These are phyloP conservation scores for Salix viminalis DNA, from an alignment of 345 rosid genomes.

Conservation along the genomic window DNA sequence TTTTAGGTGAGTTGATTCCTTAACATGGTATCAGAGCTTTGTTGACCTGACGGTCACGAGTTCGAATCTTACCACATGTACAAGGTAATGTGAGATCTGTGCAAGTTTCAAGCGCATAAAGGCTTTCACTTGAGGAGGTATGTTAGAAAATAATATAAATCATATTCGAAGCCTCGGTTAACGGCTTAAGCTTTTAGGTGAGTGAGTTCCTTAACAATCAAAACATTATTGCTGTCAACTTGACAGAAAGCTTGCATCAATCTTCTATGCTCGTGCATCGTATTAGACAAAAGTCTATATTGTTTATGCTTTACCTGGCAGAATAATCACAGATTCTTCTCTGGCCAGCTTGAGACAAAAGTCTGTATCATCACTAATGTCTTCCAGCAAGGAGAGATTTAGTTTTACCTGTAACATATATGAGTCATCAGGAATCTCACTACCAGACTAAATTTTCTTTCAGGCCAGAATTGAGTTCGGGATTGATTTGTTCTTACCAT, in stretches of 20 bases:
- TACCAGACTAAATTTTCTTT: neutral
- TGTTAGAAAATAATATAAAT: too few species aligned
- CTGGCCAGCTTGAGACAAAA: neutral
- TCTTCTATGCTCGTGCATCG: neutral
- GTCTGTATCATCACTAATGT: neutral
- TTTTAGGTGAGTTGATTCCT: too few species aligned
- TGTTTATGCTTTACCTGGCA: neutral
- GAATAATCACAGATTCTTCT: neutral
- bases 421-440: neutral
- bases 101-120: too few species aligned
- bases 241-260: neutral
- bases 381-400: neutral
- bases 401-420: neutral
- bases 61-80: too few species aligned
- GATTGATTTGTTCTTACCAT: too few species aligned
- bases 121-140: too few species aligned
- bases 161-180: accelerated
- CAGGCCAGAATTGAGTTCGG: neutral
- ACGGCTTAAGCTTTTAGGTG: too few species aligned
- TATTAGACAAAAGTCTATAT: neutral
- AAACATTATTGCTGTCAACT: neutral
- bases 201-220: neutral
- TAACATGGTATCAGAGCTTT: too few species aligned
- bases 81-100: too few species aligned
- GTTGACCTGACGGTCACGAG: too few species aligned